Percentiles rank a stretch among this genome's conserved stretches.
Conservation (phyloP, 805 yeast species). For the Cyberlindnera maritima region DNA sequence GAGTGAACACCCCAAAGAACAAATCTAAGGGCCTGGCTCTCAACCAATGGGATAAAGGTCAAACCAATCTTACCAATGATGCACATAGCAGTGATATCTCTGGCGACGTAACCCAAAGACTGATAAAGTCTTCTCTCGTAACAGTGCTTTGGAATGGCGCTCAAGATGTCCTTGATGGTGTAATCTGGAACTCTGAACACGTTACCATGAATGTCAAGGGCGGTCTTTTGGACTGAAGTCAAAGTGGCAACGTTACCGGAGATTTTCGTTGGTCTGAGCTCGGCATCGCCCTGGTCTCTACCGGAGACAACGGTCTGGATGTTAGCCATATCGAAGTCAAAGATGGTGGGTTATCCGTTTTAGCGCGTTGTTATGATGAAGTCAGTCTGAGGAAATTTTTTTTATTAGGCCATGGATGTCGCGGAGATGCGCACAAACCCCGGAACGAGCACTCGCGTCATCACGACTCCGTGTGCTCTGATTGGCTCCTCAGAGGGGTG, state of each 20-base stretch:
- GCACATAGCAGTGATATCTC: slow-evolving; percentile 47
- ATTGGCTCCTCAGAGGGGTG: neutral
- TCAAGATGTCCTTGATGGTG: slow-evolving; percentile 54
- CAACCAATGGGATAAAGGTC: slow-evolving; percentile 41
- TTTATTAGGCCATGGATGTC: no score
- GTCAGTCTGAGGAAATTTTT: neutral
- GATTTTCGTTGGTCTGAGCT: slow-evolving; percentile 22
- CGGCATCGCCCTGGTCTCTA: slow-evolving; percentile 10
- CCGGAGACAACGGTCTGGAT: slow-evolving; percentile 15
- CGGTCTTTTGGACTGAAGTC: slow-evolving; percentile 27
- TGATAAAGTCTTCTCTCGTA: slow-evolving; percentile 49
- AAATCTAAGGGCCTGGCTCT: slow-evolving; percentile 17
- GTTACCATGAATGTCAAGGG: slow-evolving; percentile 51
- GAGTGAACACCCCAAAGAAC: slow-evolving; percentile 5
- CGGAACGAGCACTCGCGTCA: neutral
- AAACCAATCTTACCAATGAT: slow-evolving; percentile 32
- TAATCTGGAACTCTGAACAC: slow-evolving; percentile 58
- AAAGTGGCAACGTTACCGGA: slow-evolving; percentile 24
- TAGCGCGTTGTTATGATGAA: neutral
- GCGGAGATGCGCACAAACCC: neutral
- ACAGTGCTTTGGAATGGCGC: slow-evolving; percentile 60
- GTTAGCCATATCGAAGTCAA: slow-evolving; percentile 6
- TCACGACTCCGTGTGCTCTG: neutral
- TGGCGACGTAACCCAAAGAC: slow-evolving; percentile 49
- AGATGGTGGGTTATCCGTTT: no score